Conservation (phyloP, 2,329 filamentous ascomycete species). For the Aspergillus floridensis region DNA sequence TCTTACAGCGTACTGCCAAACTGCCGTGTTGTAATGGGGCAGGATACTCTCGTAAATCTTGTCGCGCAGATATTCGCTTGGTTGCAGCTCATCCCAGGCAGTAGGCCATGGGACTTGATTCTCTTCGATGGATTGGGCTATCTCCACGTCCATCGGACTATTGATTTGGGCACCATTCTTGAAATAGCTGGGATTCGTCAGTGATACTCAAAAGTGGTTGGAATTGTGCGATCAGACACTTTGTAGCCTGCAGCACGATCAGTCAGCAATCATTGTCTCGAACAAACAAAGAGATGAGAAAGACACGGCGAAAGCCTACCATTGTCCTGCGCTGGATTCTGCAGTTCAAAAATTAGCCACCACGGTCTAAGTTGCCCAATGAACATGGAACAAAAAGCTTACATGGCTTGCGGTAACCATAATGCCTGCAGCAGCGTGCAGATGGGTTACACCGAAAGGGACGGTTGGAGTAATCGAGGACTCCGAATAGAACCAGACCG, state of each 20-base stretch:
- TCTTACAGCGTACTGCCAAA: constrained; percentile 34
- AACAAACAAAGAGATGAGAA: neutral
- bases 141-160: constrained; percentile 59
- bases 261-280: constrained; percentile 13
- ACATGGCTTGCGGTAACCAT: constrained; percentile 66
- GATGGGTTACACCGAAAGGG: constrained; percentile 57
- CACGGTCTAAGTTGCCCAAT: neutral
- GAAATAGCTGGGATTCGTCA: constrained; percentile 51
- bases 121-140: constrained; percentile 55
- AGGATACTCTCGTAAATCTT: constrained; percentile 30
- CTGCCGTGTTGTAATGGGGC: constrained; percentile 29
- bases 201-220: constrained; percentile 8
- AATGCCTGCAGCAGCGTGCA: constrained; percentile 57
- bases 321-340: constrained; percentile 63
- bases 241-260: constrained; percentile 53
- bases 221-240: constrained; percentile 41
- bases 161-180: constrained; percentile 65
- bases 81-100: constrained; percentile 49
- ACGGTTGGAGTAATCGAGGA: constrained; percentile 61
- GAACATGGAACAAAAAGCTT: constrained; percentile 18
- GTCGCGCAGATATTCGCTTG: constrained; percentile 31
- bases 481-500: constrained; percentile 59
- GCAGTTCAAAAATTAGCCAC: neutral
- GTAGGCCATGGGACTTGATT: constrained; percentile 52
- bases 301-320: constrained; percentile 31